Evolutionary conservation across 257 asterid species (phyloP), one percentile per base, ranked within the genome.

Genomic region (Penstemon newberryi): DNA sequence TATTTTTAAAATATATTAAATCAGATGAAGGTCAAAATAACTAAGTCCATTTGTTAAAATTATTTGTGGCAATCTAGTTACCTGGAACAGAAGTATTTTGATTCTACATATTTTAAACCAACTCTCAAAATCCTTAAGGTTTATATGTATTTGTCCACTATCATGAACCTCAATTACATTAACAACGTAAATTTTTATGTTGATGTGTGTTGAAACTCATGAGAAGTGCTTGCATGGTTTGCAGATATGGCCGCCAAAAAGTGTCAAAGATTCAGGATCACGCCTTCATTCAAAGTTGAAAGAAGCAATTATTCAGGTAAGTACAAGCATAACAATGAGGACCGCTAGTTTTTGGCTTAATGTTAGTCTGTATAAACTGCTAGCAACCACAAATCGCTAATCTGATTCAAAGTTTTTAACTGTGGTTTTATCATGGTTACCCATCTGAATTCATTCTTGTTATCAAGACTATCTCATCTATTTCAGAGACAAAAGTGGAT

Each of bases 241-340:
- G 81, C 87, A 93, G 99, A 88, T 93, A 82, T 93, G 99, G 99
- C 97, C 99, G 56, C 99, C 99, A 53, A 87, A 93, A 83, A 84
- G 81, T 82, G 84, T 90, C 70, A 93, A 90, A 78, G 99, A 93
- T 81, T 85, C 96, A 50, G 95, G 89, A 72, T 93, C 99, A 36
- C 75, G 68, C 59, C 87, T 93, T 75, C 99, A 93, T 79, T 76
- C 94, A 61, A 81, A 81, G 76, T 80, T 93, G 81, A 90, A 90
- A 80, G 96, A 93, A 68, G 96, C 96, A 64, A 88, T 90, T 58
- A 40, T 88, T 84, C 88, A 81, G 99, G 98, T 92, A 73, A 71
- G 37, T 64, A 13, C 38, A 46, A 33, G 33, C 11, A 5, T 49
- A 39, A 46, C 54, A 4, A 13, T 18, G 56, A 5, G 46, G 37